Base-by-base conservation (phyloP, 345 rosid species). In the Clarkia xantiana region DNA sequence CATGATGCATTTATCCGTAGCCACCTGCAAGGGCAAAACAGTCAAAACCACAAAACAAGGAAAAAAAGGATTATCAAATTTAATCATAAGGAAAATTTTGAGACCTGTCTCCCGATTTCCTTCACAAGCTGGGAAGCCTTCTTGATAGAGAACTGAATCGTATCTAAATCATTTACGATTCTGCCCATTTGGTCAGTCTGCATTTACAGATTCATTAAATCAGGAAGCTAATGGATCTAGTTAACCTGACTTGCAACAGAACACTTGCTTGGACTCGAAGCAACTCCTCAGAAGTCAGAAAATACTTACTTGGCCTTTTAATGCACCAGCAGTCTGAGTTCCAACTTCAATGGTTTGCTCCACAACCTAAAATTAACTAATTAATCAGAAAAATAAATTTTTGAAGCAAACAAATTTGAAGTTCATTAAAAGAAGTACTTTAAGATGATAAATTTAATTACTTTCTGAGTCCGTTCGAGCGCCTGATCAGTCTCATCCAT, bases 131-230 rank as follows among this genome's bases (percentile, higher is more conserved):
- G 93, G 7, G 98, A 86, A 12, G 98, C 98, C 64, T 91, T 91
- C 80, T 91, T 91, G 62, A 91, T 78, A 9, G 98, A 91, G 70
- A 91, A 91, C 44, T 91, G 98, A 64, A 91, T 86, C 5, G 96
- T 91, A 70, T 91, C 98, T 44, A 91, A 81, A 71, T 86, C 96
- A 58, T 91, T 86, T 43, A 84, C 96, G 46, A 91, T 86, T 4
- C 94, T 88, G 11, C 93, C 96, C 98, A 91, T 91, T 91, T 91
- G 98, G 45, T 91, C 98, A 54, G 98, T 86, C 96, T 91, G 79
- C 61, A 65, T 2, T 5, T 2, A 1, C 38, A 67, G 49, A 48
- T 61, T 42, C n/a, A n/a, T n/a, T n/a, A 25, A n/a, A 54, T 75
- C 52, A 68, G 58, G 13, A 18, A 43, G 53, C 42, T 6, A 19